Evolutionary conservation across 1,139 yeast genomes (phyloP).

Genomic region (Scheffersomyces cryptocercus): DNA sequence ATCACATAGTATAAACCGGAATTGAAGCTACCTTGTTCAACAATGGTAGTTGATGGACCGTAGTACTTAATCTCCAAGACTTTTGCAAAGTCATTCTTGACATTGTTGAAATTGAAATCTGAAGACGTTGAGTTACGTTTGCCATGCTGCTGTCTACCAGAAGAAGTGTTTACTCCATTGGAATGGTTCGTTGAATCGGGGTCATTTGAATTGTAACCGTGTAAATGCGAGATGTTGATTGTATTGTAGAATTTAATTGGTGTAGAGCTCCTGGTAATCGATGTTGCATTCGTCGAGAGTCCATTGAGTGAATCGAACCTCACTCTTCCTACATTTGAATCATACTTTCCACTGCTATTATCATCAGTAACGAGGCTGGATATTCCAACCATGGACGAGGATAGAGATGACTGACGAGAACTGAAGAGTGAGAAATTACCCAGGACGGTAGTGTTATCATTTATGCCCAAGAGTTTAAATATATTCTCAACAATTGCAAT

Average conservation of each 20-base stretch:
- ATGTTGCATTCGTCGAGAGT: conserved; percentile 6
- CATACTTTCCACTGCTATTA: conserved; percentile 14
- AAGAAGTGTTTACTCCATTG: background rate
- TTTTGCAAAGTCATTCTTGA: conserved; percentile 67
- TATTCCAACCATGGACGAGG: conserved; percentile 32
- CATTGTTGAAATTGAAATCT: conserved; percentile 18
- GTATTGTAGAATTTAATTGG: conserved; percentile 32
- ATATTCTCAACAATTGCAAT: conserved; percentile 75
- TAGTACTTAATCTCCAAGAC: conserved; percentile 58
- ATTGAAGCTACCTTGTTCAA: conserved; percentile 63
- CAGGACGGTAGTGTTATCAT: conserved; percentile 23
- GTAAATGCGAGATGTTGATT: conserved; percentile 12
- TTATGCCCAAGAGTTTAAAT: conserved; percentile 71
- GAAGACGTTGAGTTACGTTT: background rate
- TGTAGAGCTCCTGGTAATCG: conserved; percentile 15
- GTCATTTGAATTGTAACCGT: background rate
- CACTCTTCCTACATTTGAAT: conserved; percentile 18
- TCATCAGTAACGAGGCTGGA: conserved; percentile 23
- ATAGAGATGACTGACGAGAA: conserved; percentile 23
- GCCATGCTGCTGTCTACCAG: background rate
- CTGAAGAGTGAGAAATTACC: conserved; percentile 2
- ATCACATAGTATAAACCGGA: conserved; percentile 80
- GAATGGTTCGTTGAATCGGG: background rate
- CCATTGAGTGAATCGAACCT: conserved; percentile 22
- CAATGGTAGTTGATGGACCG: conserved; percentile 55